These are phyloP conservation scores for Mycena sanguinolenta DNA, from an alignment of 768 basidiomycete genomes.

Conservation along the genomic window DNA sequence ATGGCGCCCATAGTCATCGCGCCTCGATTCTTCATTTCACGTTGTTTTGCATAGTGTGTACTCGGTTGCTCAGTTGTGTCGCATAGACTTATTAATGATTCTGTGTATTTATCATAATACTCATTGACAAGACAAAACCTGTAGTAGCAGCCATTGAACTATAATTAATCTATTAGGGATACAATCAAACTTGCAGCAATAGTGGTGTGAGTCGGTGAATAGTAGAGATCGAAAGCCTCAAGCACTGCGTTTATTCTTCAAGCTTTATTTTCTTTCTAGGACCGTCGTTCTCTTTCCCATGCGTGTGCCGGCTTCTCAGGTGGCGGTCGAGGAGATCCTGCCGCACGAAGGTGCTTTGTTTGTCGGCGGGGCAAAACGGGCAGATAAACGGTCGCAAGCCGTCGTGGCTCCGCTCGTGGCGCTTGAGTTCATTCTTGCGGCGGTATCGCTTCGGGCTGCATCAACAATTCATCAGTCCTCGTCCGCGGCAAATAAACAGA, in stretches of 20 bases:
- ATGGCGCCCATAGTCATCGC: slow-evolving; percentile 78
- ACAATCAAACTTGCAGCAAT: background rate
- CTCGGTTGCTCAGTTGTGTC: background rate
- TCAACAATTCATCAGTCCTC: slow-evolving; percentile 16
- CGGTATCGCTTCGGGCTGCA: slow-evolving; percentile 72
- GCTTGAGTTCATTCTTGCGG: slow-evolving; percentile 84
- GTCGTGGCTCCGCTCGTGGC: slow-evolving; percentile 77
- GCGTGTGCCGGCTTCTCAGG: slow-evolving; percentile 65
- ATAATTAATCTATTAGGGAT: slow-evolving; percentile 12
- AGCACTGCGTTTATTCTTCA: background rate
- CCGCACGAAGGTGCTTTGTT: slow-evolving; percentile 69
- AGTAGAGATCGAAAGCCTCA: background rate
- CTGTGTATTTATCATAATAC: slow-evolving; percentile 33
- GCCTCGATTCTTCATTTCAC: slow-evolving; percentile 23
- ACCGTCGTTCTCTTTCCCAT: slow-evolving; percentile 42
- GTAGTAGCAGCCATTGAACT: slow-evolving; percentile 22
- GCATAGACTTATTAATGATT: slow-evolving; percentile 13
- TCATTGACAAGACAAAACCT: background rate
- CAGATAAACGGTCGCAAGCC: slow-evolving; percentile 73
- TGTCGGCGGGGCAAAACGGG: slow-evolving; percentile 57
- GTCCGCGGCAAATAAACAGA: background rate
- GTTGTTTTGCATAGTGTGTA: slow-evolving; percentile 30
- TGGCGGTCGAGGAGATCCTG: slow-evolving; percentile 80
- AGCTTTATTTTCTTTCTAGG: slow-evolving; percentile 44
- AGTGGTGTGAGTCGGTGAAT: background rate